Base-by-base conservation (phyloP, 345 rosid genomes). In the Salix caprea region DNA sequence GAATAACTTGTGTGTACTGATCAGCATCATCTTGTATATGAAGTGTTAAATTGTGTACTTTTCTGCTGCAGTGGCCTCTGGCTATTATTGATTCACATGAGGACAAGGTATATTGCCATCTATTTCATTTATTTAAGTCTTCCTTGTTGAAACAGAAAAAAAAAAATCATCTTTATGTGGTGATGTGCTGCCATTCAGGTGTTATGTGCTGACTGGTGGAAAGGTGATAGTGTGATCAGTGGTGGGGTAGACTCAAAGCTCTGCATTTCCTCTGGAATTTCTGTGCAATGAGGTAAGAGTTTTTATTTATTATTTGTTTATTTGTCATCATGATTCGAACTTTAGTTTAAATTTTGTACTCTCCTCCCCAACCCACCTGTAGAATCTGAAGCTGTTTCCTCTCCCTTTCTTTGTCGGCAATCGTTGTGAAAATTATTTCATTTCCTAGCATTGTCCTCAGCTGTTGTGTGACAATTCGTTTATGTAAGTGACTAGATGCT, bases 191-290 rank as follows among this genome's bases (percentile, higher is more conserved):
- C 76, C 30, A 58, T 28, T 69, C 76, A 96, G 98, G 98, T 96
- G n/a, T 83, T 92, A 48, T 86, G 92, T 79, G 93, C 93, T 11
- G 99, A 90, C 86, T 96, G 99, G 99, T 96, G 99, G 99, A 96
- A 84, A 83, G 87, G 88, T 58, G 91, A 96, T 76, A 75, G 86
- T 32, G 88, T 94, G 42, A 70, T 91, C 79, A 94, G 99, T 69
- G 99, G 99, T 54, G 99, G 99, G 56, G 94, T 79, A 58, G 98
- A 96, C 81, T 81, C 91, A 13, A 90, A 90, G 84, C 94, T 96
- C 77, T 79, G 90, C 69, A 87, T 96, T 37, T 90, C 92, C 69
- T 85, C 97, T 0, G 97, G 82, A 54, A 80, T 90, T 50, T 70
- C 89, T 65, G 83, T 92, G 68, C 77, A 79, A 60, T 92, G 86